Evolutionary conservation across 208 protist genomes (phyloP).

Genomic region (Naegleria gruberi): DNA sequence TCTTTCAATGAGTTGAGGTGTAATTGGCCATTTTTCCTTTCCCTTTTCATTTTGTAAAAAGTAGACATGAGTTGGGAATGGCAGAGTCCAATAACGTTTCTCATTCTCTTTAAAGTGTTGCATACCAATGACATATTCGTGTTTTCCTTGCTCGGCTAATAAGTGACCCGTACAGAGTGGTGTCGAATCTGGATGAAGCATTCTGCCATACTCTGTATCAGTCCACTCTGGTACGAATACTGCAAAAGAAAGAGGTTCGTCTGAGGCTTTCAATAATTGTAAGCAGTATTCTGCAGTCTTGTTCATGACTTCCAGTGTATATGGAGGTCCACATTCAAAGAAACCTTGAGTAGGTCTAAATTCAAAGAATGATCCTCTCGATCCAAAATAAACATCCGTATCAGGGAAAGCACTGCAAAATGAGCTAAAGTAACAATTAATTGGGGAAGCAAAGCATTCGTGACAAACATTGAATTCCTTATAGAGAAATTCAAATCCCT

Average conservation of each 20-base stretch:
- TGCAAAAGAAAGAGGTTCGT: slow-evolving; percentile 16
- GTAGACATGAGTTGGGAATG: neutral
- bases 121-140: neutral
- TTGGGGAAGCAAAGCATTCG: slow-evolving; percentile 72
- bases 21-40: neutral
- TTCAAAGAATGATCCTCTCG: slow-evolving; percentile 67
- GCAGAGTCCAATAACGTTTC: neutral
- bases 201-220: neutral
- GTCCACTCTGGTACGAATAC: slow-evolving; percentile 32
- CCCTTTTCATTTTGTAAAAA: slow-evolving; percentile 18
- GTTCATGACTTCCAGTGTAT: slow-evolving; percentile 56
- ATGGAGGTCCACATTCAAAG: slow-evolving; percentile 70
- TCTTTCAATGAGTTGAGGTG: neutral
- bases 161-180: neutral
- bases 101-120: neutral
- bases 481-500: neutral
- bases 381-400: slow-evolving; percentile 64
- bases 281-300: slow-evolving; percentile 46
- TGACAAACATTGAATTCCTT: slow-evolving; percentile 45
- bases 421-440: slow-evolving; percentile 60
- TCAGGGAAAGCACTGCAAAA: slow-evolving; percentile 71
- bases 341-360: slow-evolving; percentile 47
- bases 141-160: neutral
- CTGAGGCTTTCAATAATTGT: slow-evolving; percentile 29
- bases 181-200: neutral